phyloP scores from a whole-genome alignment of 1,284 basidiomycete genomes.

The Rhodofomes roseus region DNA sequence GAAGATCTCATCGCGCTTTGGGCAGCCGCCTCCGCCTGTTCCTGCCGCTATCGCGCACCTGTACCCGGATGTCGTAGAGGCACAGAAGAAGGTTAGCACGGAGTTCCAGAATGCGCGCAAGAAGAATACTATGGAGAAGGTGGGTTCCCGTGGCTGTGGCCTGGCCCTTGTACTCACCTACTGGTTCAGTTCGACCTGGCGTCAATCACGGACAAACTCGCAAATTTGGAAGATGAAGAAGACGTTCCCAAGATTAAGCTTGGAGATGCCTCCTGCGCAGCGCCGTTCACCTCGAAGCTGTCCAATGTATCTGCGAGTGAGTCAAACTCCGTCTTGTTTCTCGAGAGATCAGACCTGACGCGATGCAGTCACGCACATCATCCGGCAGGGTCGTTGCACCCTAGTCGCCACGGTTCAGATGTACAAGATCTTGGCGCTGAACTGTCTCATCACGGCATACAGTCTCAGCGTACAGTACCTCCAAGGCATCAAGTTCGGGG shows the following conservation, averaged over 20 bases:
- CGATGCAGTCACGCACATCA: slow-evolving; percentile 82
- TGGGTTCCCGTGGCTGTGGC: slow-evolving; percentile 28
- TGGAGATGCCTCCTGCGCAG: slow-evolving; percentile 93
- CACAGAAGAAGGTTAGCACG: slow-evolving; percentile 75
- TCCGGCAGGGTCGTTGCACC: slow-evolving; percentile 94
- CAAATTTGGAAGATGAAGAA: slow-evolving; percentile 89
- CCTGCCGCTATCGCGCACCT: slow-evolving; percentile 80
- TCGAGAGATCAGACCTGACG: slow-evolving; percentile 6
- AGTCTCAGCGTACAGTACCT: slow-evolving; percentile 94
- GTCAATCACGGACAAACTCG: slow-evolving; percentile 84
- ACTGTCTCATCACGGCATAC: slow-evolving; percentile 95
- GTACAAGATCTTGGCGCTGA: slow-evolving; percentile 97
- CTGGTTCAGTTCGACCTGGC: slow-evolving; percentile 75
- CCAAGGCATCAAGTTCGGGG: slow-evolving; percentile 97
- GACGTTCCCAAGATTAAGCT: slow-evolving; percentile 96
- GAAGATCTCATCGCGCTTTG: slow-evolving; percentile 84
- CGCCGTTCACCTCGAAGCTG: slow-evolving; percentile 94
- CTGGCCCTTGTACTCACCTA: not conserved
- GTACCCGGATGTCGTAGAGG: slow-evolving; percentile 87
- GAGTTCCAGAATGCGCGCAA: slow-evolving; percentile 64
- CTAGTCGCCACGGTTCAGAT: slow-evolving; percentile 96
- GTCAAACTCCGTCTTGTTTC: slow-evolving; percentile 23
- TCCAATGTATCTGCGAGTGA: slow-evolving; percentile 89
- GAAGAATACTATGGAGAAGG: slow-evolving; percentile 89
- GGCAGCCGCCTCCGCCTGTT: slow-evolving; percentile 88